Evolutionary conservation across 768 basidiomycete species (phyloP), one percentile per base, ranked within the genome.

Genomic region (Leccinum fibrillosum): DNA sequence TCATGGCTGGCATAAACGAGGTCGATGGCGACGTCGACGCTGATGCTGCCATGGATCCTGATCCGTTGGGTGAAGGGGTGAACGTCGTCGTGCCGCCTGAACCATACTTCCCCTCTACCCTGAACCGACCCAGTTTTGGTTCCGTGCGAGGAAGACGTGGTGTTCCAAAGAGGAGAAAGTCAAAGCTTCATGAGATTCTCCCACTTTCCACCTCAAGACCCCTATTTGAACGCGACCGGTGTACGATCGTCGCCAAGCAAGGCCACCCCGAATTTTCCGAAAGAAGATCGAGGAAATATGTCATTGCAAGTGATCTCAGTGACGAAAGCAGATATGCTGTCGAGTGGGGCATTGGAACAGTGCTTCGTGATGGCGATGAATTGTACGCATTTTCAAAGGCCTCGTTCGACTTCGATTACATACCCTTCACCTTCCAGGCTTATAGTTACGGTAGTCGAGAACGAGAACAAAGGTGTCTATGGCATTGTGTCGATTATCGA

Each of bases 281-380:
- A 47, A 82, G 83, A 68, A 80, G 82, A 62, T 79, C 83, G 62
- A 81, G 83, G 59, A 75, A 74, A 59, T 99, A 98, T 72, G 79
- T 97, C 11, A 88, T 98, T 21, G 90, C 94, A 5, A 97, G 94
- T 68, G 97, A 99, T 80, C 71, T 98, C 65, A 93, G 90, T 59
- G 92, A 97, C 63, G 96, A 99, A 75, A 89, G 86, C 72, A 80
- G 89, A 34, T 99, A 95, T 72, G 97, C 97, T 1, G 85, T 98
- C 6, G 95, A 98, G 72, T 99, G 96, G 97, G 93, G 91, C 10
- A 95, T 98, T 55, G 96, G 95, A 2, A 98, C 96, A 0, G 96
- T 98, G 2, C 76, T 97, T 59, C 77, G 94, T 60, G 94, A 98
- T 73, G 96, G 96, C 2, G 97, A 99, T 66, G 91, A 95, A 74